phyloP scores from a whole-genome alignment of 768 basidiomycete genomes.

The Hygrophorus russula region DNA sequence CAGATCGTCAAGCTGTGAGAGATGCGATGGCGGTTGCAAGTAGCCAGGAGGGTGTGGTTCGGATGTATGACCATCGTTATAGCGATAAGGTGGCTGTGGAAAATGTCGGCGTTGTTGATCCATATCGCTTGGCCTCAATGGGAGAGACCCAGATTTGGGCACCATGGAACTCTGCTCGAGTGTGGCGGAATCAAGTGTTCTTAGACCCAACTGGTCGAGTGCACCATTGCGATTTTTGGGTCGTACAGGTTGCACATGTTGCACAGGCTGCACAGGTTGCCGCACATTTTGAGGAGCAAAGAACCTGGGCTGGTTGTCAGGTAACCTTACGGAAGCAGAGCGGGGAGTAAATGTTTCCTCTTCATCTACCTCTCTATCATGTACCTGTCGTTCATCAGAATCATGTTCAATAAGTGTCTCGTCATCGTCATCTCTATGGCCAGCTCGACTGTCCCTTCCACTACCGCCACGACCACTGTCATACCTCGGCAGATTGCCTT shows the following conservation, averaged over 20 bases:
- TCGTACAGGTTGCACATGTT: constrained; percentile 16
- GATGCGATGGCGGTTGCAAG: constrained; percentile 4
- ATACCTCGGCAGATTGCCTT: constrained; percentile 15
- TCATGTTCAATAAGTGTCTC: constrained; percentile 33
- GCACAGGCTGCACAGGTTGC: background rate
- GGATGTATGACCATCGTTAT: background rate
- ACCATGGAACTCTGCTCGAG: constrained; percentile 29
- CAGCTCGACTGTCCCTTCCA: constrained; percentile 26
- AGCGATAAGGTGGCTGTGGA: constrained; percentile 10
- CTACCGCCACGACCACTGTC: constrained; percentile 13
- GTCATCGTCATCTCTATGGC: constrained; percentile 33
- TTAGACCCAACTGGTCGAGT: constrained; percentile 52
- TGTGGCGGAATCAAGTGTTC: constrained; percentile 45
- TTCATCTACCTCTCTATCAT: constrained; percentile 27
- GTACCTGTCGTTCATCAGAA: constrained; percentile 18
- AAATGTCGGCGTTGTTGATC: constrained; percentile 20
- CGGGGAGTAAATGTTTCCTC: constrained; percentile 55
- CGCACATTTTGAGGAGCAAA: constrained; percentile 4
- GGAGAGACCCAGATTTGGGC: constrained; percentile 11
- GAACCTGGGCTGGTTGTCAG: constrained; percentile 25
- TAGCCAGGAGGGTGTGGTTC: constrained; percentile 7
- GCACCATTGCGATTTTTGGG: constrained; percentile 44
- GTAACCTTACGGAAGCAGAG: constrained; percentile 52
- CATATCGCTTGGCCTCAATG: constrained; percentile 4
- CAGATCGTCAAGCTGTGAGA: constrained; percentile 43